A percentile compares a stretch with the other conserved stretches of the same genome.
Evolutionary conservation across 768 basidiomycete species (phyloP).

Genomic region (Kwoniella sp.): DNA sequence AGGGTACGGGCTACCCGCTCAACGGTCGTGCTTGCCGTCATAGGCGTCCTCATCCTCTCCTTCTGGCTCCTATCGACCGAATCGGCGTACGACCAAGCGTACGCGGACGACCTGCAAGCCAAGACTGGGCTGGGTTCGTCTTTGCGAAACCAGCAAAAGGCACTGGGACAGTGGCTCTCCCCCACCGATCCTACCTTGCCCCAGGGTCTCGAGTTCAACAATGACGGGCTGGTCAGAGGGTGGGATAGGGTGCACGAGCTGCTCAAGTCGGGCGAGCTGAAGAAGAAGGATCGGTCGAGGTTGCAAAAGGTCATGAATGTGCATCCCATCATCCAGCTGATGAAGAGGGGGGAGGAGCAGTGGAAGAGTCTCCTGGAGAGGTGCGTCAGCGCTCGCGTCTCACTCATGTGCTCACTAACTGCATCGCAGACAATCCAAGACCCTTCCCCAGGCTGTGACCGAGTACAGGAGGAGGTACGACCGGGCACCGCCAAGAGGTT

Average conservation of each 20-base stretch:
- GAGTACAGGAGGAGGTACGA: conserved; percentile 78
- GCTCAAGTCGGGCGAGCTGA: conserved; percentile 14
- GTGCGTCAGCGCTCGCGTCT: conserved; percentile 10
- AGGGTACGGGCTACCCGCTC: conserved; percentile 6
- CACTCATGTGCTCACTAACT: neutral
- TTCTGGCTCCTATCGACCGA: conserved; percentile 10
- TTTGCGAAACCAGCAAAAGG: conserved; percentile 5
- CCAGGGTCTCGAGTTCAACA: conserved; percentile 6
- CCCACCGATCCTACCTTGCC: conserved; percentile 5
- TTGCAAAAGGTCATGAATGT: conserved; percentile 21
- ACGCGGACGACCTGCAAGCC: conserved; percentile 1
- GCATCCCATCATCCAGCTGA: conserved; percentile 44
- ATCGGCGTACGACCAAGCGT: conserved; percentile 9
- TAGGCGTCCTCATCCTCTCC: conserved; percentile 8
- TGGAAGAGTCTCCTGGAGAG: conserved; percentile 39
- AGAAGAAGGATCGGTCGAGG: conserved; percentile 24
- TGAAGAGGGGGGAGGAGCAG: conserved; percentile 30
- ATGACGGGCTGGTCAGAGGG: conserved; percentile 37
- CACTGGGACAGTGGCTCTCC: conserved; percentile 1
- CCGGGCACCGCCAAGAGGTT: conserved; percentile 78
- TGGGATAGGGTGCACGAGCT: conserved; percentile 35
- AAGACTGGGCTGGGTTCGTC: neutral
- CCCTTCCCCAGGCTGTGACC: conserved; percentile 67
- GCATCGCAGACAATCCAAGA: conserved; percentile 63
- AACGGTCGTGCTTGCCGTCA: neutral